Conservation (phyloP, 352 stramenopile species). For the Pythium angustatum region DNA sequence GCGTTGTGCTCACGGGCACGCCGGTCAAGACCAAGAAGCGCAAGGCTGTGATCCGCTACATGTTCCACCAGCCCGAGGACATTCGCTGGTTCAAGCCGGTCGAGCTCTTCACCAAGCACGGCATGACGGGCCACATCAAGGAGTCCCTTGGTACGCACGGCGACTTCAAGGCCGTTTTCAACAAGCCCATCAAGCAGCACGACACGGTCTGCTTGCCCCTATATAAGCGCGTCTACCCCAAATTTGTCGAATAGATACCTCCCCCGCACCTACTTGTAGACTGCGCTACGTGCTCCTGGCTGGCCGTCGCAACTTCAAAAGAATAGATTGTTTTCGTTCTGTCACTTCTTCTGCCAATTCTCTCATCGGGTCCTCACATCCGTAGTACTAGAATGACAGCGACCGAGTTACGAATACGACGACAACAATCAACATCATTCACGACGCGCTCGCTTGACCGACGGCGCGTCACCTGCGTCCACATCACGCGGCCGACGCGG, state of each 20-base stretch:
- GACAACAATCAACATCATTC: conserved; percentile 11
- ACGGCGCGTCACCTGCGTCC: neutral
- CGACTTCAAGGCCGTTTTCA: conserved; percentile 99
- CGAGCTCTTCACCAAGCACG: conserved; percentile 97
- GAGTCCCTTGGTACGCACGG: conserved; percentile 98
- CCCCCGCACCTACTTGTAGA: neutral
- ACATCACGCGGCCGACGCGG: conserved; percentile 1
- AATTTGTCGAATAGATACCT: conserved; percentile 80
- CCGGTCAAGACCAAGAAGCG: conserved; percentile 98
- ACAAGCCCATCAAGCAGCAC: conserved; percentile 98
- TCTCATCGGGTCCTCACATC: too few species aligned
- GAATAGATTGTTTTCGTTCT: too few species aligned
- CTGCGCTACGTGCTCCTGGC: too few species aligned
- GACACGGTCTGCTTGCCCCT: conserved; percentile 98
- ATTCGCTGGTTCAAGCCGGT: conserved; percentile 99
- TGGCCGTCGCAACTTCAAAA: too few species aligned
- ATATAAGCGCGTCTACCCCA: conserved; percentile 99
- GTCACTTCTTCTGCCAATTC: too few species aligned
- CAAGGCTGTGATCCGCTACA: conserved; percentile 98
- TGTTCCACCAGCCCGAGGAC: conserved; percentile 99
- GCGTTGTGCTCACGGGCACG: conserved; percentile 97
- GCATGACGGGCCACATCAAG: conserved; percentile 97
- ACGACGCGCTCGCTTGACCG: conserved; percentile 17
- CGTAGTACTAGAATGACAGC: too few species aligned
- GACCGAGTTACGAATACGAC: too few species aligned